A percentile compares a stretch with the other conserved stretches of the same genome.
Evolutionary conservation across 192 early-diverging fungal species (phyloP).

Genomic region (Backusella psychrophila): DNA sequence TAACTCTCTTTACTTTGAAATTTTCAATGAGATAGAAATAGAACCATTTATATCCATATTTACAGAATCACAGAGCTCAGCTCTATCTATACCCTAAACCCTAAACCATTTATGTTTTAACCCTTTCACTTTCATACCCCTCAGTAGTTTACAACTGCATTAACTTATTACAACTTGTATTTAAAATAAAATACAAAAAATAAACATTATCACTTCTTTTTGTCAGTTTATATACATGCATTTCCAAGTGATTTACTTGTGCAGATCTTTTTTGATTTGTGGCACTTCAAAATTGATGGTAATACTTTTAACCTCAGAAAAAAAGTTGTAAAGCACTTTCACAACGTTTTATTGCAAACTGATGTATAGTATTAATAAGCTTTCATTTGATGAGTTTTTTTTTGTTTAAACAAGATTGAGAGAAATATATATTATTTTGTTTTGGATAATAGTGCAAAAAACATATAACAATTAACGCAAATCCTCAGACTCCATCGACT

Average conservation of each 20-base stretch:
- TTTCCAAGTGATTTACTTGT: background rate
- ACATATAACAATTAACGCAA: conserved; percentile 1
- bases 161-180: background rate
- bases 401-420: background rate
- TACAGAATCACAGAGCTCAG: background rate
- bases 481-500: conserved; percentile 55
- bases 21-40: background rate
- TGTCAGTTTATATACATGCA: background rate
- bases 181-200: no score
- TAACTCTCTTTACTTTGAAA: background rate
- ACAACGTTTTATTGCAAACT: background rate
- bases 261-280: background rate
- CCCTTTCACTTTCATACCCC: no score
- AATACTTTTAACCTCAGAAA: background rate
- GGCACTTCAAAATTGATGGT: background rate
- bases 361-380: background rate
- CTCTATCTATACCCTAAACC: background rate
- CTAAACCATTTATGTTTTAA: background rate
- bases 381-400: background rate
- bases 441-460: background rate
- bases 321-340: background rate
- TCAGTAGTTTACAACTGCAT: background rate
- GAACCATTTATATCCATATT: background rate
- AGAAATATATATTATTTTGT: background rate
- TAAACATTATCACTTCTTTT: background rate